Conservation (phyloP, 257 asterid genomes). For the Solanum neorickii region DNA sequence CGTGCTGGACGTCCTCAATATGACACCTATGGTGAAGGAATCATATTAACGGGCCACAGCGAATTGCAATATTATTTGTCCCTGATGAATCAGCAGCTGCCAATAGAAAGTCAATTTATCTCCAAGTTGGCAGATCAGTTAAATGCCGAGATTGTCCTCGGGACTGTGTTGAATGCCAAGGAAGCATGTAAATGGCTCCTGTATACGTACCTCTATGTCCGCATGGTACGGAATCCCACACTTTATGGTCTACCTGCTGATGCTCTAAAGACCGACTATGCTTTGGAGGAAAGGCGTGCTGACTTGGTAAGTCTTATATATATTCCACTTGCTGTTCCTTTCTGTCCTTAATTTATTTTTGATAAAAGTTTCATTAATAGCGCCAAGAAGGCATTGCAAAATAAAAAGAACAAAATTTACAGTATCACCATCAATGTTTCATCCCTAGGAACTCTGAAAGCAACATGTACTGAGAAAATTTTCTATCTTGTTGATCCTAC, state of each 20-base stretch:
- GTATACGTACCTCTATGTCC: slow-evolving; percentile 32
- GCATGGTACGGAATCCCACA: slow-evolving; percentile 31
- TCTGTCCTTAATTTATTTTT: not conserved
- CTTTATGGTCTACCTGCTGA: slow-evolving; percentile 29
- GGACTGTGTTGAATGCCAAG: slow-evolving; percentile 32
- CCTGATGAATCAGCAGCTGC: slow-evolving; percentile 37
- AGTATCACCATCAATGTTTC: not conserved
- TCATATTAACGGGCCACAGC: slow-evolving; percentile 25
- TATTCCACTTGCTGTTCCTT: not conserved
- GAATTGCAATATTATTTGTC: slow-evolving; percentile 30
- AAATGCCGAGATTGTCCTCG: slow-evolving; percentile 39
- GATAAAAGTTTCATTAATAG: not conserved
- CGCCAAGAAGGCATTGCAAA: not conserved
- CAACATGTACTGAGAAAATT: not conserved
- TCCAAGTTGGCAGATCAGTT: slow-evolving; percentile 36
- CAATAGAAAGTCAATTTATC: slow-evolving; percentile 32
- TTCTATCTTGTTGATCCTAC: not conserved
- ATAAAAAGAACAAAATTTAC: not conserved
- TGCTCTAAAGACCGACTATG: slow-evolving; percentile 7
- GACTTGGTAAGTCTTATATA: slow-evolving; percentile 16
- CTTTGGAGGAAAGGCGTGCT: slow-evolving; percentile 26
- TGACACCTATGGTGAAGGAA: slow-evolving; percentile 32
- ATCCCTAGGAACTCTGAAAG: not conserved
- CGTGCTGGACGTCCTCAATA: slow-evolving; percentile 42
- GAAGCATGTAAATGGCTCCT: slow-evolving; percentile 35